Evolutionary conservation across 805 yeast genomes (phyloP).

Genomic region (Ogataea methanolica): DNA sequence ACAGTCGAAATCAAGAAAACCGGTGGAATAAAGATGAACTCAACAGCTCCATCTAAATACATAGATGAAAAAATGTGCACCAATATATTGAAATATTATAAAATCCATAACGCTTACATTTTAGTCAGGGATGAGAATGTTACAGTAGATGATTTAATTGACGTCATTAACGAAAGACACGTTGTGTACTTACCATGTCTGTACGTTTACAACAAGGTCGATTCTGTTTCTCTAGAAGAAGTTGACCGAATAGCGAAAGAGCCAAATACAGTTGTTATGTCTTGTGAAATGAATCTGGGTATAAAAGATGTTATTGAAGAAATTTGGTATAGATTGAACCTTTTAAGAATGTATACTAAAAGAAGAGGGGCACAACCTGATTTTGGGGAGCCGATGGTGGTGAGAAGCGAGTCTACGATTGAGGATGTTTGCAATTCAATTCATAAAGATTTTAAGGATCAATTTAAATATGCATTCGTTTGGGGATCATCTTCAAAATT

Average conservation of each 20-base stretch:
- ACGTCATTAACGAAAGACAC: conserved; percentile 81
- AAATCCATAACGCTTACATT: conserved; percentile 91
- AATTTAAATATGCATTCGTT: conserved; percentile 89
- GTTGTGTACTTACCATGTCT: conserved; percentile 87
- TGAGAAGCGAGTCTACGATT: conserved; percentile 70
- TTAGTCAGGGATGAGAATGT: conserved; percentile 82
- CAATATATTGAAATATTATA: conserved; percentile 77
- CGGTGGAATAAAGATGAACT: conserved; percentile 86
- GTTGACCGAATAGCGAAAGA: conserved; percentile 87
- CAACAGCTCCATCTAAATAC: conserved; percentile 75
- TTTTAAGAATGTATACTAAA: conserved; percentile 82
- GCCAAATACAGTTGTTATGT: conserved; percentile 91
- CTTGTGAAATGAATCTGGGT: conserved; percentile 86
- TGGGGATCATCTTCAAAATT: conserved; percentile 93
- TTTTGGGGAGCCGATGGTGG: conserved; percentile 87
- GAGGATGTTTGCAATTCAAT: conserved; percentile 88
- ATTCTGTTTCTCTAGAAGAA: conserved; percentile 92
- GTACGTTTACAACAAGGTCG: conserved; percentile 92
- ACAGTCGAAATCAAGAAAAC: conserved; percentile 74
- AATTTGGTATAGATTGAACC: conserved; percentile 83
- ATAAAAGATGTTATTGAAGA: conserved; percentile 84
- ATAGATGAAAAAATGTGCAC: conserved; percentile 77
- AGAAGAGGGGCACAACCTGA: conserved; percentile 79
- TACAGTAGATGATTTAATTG: conserved; percentile 91
- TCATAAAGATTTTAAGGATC: conserved; percentile 87